phyloP scores from a whole-genome alignment of 345 rosid genomes.

The Camelina neglecta region DNA sequence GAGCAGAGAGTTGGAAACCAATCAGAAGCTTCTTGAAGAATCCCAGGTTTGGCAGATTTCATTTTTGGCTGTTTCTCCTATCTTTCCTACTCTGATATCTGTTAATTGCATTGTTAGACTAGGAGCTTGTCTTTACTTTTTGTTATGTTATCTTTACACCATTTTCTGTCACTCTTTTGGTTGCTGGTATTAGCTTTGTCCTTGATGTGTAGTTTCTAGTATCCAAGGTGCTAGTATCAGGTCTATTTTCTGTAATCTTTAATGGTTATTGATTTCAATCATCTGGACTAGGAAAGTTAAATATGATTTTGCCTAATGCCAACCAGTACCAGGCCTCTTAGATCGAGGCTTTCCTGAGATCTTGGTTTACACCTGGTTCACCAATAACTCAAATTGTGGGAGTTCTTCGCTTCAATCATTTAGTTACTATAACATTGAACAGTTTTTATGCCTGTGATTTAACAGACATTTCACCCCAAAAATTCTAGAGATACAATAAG shows the following conservation, averaged over 20 bases:
- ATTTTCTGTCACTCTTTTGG: conserved; percentile 4
- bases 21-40: conserved; percentile 87
- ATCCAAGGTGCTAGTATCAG: conserved; percentile 5
- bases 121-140: conserved; percentile 17
- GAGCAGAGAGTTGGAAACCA: conserved; percentile 71
- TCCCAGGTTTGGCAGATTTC: conserved; percentile 70
- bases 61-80: not conserved
- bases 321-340: conserved; percentile 14
- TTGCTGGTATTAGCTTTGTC: conserved; percentile 16
- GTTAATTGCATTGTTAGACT: conserved; percentile 4
- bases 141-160: conserved; percentile 20
- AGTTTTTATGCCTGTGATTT: conserved; percentile 30
- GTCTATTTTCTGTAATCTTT: conserved; percentile 5
- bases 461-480: conserved; percentile 10
- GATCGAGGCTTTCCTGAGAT: conserved; percentile 17
- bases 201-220: not conserved
- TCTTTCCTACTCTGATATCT: conserved; percentile 10
- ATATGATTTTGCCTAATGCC: not conserved
- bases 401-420: not conserved
- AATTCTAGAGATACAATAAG: conserved; percentile 2
- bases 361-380: conserved; percentile 6
- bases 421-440: not conserved
- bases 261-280: not conserved
- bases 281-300: conserved; percentile 16
- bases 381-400: conserved; percentile 1